phyloP scores from a whole-genome alignment of 2,329 filamentous ascomycete genomes.

The Aspergillus sp. region DNA sequence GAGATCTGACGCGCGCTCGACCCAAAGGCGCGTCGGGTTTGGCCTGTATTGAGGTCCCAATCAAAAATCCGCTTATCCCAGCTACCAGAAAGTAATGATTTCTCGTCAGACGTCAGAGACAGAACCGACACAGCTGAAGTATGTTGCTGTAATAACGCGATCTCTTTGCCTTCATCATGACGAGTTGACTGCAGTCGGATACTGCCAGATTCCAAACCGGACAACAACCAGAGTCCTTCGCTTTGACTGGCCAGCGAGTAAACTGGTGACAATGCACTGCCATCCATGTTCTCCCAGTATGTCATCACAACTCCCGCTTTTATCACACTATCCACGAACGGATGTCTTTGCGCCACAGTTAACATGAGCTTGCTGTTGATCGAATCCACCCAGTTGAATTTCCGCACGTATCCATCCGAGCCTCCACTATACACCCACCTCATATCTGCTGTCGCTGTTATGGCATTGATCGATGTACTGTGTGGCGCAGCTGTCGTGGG shows the following conservation, averaged over 20 bases:
- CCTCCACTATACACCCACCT: constrained; percentile 94
- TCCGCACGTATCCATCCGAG: constrained; percentile 91
- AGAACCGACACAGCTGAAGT: constrained; percentile 90
- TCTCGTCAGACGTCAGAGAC: constrained; percentile 78
- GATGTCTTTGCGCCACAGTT: constrained; percentile 92
- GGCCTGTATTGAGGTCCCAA: constrained; percentile 90
- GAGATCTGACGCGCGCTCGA: constrained; percentile 82
- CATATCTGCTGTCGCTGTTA: constrained; percentile 89
- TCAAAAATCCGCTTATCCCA: constrained; percentile 96
- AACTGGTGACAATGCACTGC: constrained; percentile 72
- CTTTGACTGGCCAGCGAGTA: constrained; percentile 93
- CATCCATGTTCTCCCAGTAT: constrained; percentile 98
- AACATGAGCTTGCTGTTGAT: constrained; percentile 92
- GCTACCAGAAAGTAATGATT: constrained; percentile 82
- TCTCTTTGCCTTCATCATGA: constrained; percentile 90
- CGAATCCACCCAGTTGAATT: constrained; percentile 92
- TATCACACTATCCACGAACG: constrained; percentile 94
- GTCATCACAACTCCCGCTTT: constrained; percentile 93
- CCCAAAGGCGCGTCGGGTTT: constrained; percentile 72
- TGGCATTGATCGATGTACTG: constrained; percentile 90
- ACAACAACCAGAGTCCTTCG: constrained; percentile 85
- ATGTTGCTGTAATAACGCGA: constrained; percentile 77
- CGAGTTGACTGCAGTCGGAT: constrained; percentile 93
- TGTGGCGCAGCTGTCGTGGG: constrained; percentile 96
- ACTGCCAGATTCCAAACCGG: constrained; percentile 82